These are phyloP conservation scores for Edaphochlamys debaryana DNA, from an alignment of 139 green algal genomes.

Conservation along the genomic window DNA sequence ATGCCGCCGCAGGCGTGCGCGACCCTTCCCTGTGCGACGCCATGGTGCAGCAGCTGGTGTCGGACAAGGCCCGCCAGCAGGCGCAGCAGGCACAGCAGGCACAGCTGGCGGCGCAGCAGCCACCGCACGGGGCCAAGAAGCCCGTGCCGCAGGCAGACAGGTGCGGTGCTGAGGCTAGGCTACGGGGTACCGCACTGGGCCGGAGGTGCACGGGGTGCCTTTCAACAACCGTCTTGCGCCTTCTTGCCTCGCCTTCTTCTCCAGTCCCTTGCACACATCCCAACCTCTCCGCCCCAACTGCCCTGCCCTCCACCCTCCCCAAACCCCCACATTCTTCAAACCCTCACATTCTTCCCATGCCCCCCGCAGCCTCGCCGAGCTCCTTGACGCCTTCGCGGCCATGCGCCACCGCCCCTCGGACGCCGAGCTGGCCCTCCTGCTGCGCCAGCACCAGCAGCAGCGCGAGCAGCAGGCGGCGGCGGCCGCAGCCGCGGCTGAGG, in stretches of 20 bases:
- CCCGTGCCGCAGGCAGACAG: background rate
- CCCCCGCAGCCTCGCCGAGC: constrained; percentile 17
- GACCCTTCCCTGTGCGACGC: constrained; percentile 21
- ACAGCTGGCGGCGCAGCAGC: background rate
- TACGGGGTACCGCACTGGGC: no score
- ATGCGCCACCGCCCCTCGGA: constrained; percentile 34
- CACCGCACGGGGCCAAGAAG: background rate
- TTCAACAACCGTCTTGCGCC: no score
- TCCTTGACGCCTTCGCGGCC: constrained; percentile 27
- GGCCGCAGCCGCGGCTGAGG: background rate
- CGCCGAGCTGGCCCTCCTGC: constrained; percentile 8
- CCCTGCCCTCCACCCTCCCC: background rate
- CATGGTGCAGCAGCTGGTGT: background rate
- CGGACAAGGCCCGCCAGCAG: background rate
- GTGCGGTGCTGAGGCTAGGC: no score
- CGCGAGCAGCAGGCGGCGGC: background rate
- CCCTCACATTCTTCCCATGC: no score
- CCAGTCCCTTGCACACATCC: no score
- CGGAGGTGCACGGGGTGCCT: no score
- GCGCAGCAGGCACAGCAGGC: background rate
- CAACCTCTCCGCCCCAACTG: no score
- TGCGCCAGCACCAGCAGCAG: constrained; percentile 15
- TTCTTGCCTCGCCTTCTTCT: no score
- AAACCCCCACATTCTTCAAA: no score
- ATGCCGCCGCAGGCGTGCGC: constrained; percentile 4